A percentile compares a stretch with the other conserved stretches of the same genome.
phyloP scores from a whole-genome alignment of 306 rosid species.

The Pyrus communis region DNA sequence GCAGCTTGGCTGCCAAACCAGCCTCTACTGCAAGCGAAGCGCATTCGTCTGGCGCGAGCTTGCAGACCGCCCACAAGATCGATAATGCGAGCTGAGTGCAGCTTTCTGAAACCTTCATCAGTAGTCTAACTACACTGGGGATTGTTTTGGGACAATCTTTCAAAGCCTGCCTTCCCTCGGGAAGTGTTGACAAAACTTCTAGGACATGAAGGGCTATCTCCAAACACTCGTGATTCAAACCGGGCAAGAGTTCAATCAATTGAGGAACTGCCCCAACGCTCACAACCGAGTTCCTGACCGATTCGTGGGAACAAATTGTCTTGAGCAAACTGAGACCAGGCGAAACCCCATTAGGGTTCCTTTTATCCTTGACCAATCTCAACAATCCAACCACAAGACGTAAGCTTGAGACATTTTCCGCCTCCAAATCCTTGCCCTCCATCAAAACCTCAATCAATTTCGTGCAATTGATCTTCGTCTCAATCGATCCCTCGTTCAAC shows the following conservation, averaged over 20 bases:
- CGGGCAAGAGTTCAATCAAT: slow-evolving; percentile 49
- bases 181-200: slow-evolving; percentile 48
- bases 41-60: slow-evolving; percentile 68
- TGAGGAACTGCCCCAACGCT: slow-evolving; percentile 61
- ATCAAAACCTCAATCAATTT: slow-evolving; percentile 44
- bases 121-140: slow-evolving; percentile 45
- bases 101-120: slow-evolving; percentile 78
- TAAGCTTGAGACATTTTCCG: slow-evolving; percentile 43
- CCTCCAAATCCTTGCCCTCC: slow-evolving; percentile 35
- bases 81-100: slow-evolving; percentile 62
- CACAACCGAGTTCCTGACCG: slow-evolving; percentile 38
- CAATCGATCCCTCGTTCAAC: slow-evolving; percentile 70
- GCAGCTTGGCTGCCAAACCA: slow-evolving; percentile 69
- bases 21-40: slow-evolving; percentile 66
- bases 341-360: slow-evolving; percentile 44
- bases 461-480: slow-evolving; percentile 75
- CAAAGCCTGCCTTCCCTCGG: slow-evolving; percentile 61
- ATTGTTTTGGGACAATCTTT: slow-evolving; percentile 58
- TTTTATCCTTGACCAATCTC: slow-evolving; percentile 60
- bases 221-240: slow-evolving; percentile 41
- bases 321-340: slow-evolving; percentile 51
- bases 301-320: slow-evolving; percentile 37
- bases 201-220: slow-evolving; percentile 51
- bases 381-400: slow-evolving; percentile 69
- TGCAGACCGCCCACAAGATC: slow-evolving; percentile 63